Conservation (phyloP, 2,329 filamentous ascomycete genomes). For the Cephalotrichum gorgonifer region DNA sequence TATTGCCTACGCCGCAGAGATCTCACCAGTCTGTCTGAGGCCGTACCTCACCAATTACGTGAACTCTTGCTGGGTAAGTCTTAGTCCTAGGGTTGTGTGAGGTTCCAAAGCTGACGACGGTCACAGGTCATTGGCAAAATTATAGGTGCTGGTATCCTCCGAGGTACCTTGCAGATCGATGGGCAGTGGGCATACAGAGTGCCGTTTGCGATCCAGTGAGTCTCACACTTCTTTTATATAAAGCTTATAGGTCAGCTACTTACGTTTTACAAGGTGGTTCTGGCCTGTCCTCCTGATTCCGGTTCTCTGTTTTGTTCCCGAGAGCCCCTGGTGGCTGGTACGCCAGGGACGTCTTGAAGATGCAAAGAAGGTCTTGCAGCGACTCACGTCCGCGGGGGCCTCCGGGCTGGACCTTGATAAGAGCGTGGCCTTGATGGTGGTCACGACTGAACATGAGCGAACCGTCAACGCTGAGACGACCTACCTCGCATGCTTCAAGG, state of each 20-base stretch:
- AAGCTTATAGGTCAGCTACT: background rate
- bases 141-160: too few species aligned
- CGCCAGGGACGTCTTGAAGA: constrained; percentile 20
- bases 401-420: constrained; percentile 21
- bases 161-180: too few species aligned
- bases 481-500: constrained; percentile 33
- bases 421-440: constrained; percentile 27
- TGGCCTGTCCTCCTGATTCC: constrained; percentile 12
- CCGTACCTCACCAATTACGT: constrained; percentile 33
- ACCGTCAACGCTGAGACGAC: constrained; percentile 22
- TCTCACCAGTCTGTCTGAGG: constrained; percentile 33
- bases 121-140: too few species aligned
- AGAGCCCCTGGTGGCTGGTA: constrained; percentile 30
- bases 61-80: constrained; percentile 15
- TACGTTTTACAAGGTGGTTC: constrained; percentile 5
- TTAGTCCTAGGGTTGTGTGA: too few species aligned
- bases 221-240: constrained; percentile 14
- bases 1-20: constrained; percentile 37
- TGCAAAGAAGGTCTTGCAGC: constrained; percentile 20
- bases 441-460: constrained; percentile 29
- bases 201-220: constrained; percentile 11
- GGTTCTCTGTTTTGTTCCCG: constrained; percentile 26
- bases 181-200: background rate
- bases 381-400: constrained; percentile 15
- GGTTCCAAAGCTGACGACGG: too few species aligned